phyloP scores from a whole-genome alignment of 1,139 yeast species.

The Candida sp. region DNA sequence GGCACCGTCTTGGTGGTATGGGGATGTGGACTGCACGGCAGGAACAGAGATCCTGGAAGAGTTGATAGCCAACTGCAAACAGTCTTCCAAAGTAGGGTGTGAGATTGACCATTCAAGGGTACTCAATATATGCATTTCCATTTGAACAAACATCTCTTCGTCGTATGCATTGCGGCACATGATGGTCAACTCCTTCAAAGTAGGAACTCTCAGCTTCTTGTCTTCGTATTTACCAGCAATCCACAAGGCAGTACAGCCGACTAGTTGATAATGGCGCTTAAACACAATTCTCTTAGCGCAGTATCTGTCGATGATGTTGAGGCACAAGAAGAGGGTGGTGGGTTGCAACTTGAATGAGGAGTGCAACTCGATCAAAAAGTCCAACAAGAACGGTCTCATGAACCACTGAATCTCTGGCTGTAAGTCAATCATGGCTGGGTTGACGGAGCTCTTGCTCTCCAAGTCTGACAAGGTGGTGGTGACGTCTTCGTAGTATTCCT shows the following conservation, averaged over 20 bases:
- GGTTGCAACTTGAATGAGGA: slow-evolving; percentile 75
- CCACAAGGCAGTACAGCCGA: slow-evolving; percentile 95
- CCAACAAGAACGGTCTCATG: slow-evolving; percentile 89
- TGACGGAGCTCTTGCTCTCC: slow-evolving; percentile 38
- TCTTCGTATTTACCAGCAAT: slow-evolving; percentile 94
- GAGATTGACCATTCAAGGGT: slow-evolving; percentile 86
- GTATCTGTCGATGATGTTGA: slow-evolving; percentile 87
- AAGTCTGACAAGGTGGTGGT: slow-evolving; percentile 30
- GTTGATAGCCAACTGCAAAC: slow-evolving; percentile 57
- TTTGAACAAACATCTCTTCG: slow-evolving; percentile 88
- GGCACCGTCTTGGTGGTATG: neutral
- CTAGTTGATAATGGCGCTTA: slow-evolving; percentile 89
- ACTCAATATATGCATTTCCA: slow-evolving; percentile 89
- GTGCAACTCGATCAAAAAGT: slow-evolving; percentile 84
- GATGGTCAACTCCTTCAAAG: slow-evolving; percentile 72
- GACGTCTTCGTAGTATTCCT: slow-evolving; percentile 45
- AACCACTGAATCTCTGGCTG: slow-evolving; percentile 95
- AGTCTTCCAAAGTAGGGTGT: slow-evolving; percentile 65
- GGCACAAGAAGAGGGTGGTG: slow-evolving; percentile 79
- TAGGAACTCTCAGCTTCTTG: slow-evolving; percentile 83
- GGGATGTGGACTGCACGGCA: slow-evolving; percentile 18
- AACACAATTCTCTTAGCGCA: slow-evolving; percentile 92
- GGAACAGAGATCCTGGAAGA: slow-evolving; percentile 24
- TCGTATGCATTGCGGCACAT: slow-evolving; percentile 90
- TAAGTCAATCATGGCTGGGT: slow-evolving; percentile 76